Percentiles rank a stretch among this genome's conserved stretches.
Conservation (phyloP, 2,329 filamentous ascomycete genomes). For the Hyphodiscus sp. region DNA sequence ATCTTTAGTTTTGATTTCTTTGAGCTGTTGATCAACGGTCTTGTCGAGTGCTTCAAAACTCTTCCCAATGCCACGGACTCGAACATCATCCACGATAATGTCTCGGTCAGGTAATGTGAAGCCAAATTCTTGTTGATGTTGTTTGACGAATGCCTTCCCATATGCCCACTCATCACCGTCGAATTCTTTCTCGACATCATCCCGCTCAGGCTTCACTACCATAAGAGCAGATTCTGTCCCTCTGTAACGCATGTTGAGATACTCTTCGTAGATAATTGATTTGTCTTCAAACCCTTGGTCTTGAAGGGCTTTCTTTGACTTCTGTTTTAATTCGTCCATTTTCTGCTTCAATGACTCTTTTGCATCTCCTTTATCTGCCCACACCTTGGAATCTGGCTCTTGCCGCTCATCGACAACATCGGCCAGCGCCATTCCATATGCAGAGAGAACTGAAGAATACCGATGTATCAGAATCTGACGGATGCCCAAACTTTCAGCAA, state of each 20-base stretch:
- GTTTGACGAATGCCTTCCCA: conserved; percentile 74
- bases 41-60: conserved; percentile 74
- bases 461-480: conserved; percentile 78
- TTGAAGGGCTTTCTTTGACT: conserved; percentile 58
- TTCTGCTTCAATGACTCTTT: conserved; percentile 61
- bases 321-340: conserved; percentile 74
- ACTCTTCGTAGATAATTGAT: conserved; percentile 80
- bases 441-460: conserved; percentile 84
- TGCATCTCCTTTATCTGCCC: conserved; percentile 51
- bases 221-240: conserved; percentile 89
- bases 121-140: conserved; percentile 89
- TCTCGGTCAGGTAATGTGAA: conserved; percentile 82
- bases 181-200: conserved; percentile 54
- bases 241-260: conserved; percentile 88
- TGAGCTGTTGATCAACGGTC: conserved; percentile 79
- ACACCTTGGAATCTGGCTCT: conserved; percentile 62
- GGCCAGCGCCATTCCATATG: conserved; percentile 87
- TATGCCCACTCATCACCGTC: conserved; percentile 72
- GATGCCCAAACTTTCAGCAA: conserved; percentile 78
- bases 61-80: conserved; percentile 82
- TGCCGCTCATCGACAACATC: conserved; percentile 91
- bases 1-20: conserved; percentile 54
- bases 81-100: conserved; percentile 84
- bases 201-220: conserved; percentile 66
- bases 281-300: conserved; percentile 74